phyloP scores from a whole-genome alignment of 2,329 filamentous ascomycete genomes.

The Periglandula ipomoeae region DNA sequence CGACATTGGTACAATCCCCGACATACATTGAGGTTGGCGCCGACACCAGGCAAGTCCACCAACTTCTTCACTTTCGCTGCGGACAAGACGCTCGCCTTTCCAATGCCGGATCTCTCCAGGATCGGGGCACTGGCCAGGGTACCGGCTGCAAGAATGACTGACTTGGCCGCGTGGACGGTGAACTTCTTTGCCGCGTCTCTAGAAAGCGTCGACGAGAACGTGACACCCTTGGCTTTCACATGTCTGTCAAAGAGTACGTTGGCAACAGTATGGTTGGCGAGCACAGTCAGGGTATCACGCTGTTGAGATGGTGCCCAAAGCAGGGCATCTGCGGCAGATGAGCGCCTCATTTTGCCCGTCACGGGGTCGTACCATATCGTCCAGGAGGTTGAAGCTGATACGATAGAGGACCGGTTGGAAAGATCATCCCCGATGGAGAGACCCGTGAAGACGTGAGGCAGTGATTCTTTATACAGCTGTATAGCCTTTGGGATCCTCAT shows the following conservation, averaged over 20 bases:
- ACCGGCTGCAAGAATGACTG: constrained; percentile 12
- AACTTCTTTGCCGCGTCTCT: constrained; percentile 31
- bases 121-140: constrained; percentile 20
- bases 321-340: constrained; percentile 14
- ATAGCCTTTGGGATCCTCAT: constrained; percentile 15
- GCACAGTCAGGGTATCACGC: constrained; percentile 20
- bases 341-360: constrained; percentile 11
- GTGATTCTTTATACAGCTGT: constrained; percentile 13
- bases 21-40: constrained; percentile 16
- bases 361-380: constrained; percentile 15
- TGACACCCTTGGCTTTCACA: constrained; percentile 4
- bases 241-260: constrained; percentile 21
- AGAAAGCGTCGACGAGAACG: constrained; percentile 25
- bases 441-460: constrained; percentile 12
- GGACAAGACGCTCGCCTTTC: constrained; percentile 35
- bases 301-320: constrained; percentile 24
- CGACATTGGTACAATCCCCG: too few relatives aligned
- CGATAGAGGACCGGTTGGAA: constrained; percentile 13
- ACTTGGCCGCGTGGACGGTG: constrained; percentile 3
- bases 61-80: constrained; percentile 37
- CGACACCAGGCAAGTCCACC: constrained; percentile 47
- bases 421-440: constrained; percentile 15
- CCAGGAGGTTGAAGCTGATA: constrained; percentile 17
- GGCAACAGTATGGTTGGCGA: constrained; percentile 21
- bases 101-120: constrained; percentile 47